Evolutionary conservation across 1,284 basidiomycete species (phyloP).

Genomic region (Tilletia caries): DNA sequence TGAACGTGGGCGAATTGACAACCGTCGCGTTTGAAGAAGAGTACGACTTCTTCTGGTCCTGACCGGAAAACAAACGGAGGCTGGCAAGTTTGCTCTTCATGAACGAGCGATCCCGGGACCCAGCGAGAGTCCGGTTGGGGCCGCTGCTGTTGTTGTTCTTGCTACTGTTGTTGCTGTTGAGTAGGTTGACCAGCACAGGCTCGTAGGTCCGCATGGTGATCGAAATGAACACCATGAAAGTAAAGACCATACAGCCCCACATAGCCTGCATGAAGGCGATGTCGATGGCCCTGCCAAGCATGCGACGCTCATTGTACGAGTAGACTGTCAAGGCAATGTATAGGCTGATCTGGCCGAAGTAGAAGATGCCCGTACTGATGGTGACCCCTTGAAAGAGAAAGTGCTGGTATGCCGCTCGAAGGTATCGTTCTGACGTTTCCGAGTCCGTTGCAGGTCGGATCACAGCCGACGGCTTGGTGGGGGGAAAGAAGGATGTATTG

Average conservation of each 20-base stretch:
- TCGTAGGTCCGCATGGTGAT: slow-evolving; percentile 6
- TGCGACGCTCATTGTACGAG: background rate
- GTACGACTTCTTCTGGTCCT: background rate
- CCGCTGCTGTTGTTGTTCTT: too few species aligned
- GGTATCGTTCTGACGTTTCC: background rate
- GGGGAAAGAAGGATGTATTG: slow-evolving; percentile 6
- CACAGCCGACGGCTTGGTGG: slow-evolving; percentile 6
- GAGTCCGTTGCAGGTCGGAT: background rate
- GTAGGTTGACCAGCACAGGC: slow-evolving; percentile 3
- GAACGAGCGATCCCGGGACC: background rate
- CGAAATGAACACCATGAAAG: background rate
- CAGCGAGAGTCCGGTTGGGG: background rate
- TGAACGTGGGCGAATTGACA: background rate
- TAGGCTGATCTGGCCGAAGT: background rate
- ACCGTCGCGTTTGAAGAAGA: slow-evolving; percentile 4
- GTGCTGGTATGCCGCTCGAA: background rate
- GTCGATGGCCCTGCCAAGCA: background rate
- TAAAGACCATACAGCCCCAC: background rate
- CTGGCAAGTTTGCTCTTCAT: background rate
- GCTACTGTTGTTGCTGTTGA: background rate
- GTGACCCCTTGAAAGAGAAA: slow-evolving; percentile 5
- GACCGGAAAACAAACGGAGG: background rate
- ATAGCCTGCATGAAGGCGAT: slow-evolving; percentile 4
- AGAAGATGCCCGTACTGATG: background rate
- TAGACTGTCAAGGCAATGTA: background rate